phyloP scores from a whole-genome alignment of 2,329 filamentous ascomycete genomes.

The Acrocalymma vagum region DNA sequence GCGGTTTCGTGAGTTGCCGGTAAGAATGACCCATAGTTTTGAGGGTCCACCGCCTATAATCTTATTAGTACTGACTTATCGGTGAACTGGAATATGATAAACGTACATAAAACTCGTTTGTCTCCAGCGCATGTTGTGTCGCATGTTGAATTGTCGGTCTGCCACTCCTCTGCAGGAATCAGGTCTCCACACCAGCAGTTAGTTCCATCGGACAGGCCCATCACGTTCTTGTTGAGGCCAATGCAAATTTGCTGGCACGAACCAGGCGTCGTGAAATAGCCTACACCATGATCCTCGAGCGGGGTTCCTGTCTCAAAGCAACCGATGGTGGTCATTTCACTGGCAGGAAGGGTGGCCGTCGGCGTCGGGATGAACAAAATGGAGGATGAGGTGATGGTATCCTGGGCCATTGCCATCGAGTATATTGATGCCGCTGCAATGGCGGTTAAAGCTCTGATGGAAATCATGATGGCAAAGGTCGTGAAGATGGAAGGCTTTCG shows the following conservation, averaged over 20 bases:
- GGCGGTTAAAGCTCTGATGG: conserved; percentile 39
- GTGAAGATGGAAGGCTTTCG: conserved; percentile 8
- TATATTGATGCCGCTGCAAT: conserved; percentile 41
- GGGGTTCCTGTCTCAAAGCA: conserved; percentile 61
- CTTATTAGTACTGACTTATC: conserved; percentile 24
- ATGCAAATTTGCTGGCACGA: conserved; percentile 64
- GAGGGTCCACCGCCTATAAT: conserved; percentile 65
- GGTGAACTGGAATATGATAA: not conserved
- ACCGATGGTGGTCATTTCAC: conserved; percentile 49
- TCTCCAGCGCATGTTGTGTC: conserved; percentile 69
- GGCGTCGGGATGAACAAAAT: conserved; percentile 36
- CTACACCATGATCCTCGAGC: conserved; percentile 58
- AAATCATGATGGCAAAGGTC: conserved; percentile 39
- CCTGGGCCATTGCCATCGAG: conserved; percentile 33
- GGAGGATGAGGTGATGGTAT: conserved; percentile 21
- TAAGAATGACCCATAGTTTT: conserved; percentile 61
- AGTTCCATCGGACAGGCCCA: conserved; percentile 67
- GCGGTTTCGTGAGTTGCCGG: conserved; percentile 54
- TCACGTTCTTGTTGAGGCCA: conserved; percentile 61
- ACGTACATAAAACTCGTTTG: conserved; percentile 69
- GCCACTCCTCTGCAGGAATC: conserved; percentile 66
- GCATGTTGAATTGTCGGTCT: conserved; percentile 69
- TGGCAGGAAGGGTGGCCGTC: conserved; percentile 35
- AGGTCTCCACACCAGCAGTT: conserved; percentile 78
- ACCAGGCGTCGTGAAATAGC: conserved; percentile 63